Evolutionary conservation across 805 yeast genomes (phyloP).

Genomic region (Yamadazyma takamatsuzukensis): DNA sequence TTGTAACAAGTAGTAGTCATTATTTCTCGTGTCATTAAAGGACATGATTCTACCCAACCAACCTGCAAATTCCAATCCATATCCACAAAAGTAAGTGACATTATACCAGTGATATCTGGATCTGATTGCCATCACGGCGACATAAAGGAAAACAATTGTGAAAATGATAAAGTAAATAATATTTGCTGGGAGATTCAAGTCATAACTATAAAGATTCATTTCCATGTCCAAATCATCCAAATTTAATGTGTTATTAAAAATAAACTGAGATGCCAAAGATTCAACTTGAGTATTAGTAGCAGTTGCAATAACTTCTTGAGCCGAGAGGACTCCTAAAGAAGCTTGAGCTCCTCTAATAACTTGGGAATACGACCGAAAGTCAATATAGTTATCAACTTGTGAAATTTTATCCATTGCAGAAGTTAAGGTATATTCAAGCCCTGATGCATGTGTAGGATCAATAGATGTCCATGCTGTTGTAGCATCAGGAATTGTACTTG

Average conservation of each 20-base stretch:
- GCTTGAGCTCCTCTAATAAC: slow-evolving; percentile 33
- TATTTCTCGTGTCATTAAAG: slow-evolving; percentile 18
- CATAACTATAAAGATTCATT: slow-evolving; percentile 22
- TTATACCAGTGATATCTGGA: slow-evolving; percentile 40
- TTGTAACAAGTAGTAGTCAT: slow-evolving; percentile 26
- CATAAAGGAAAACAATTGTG: slow-evolving; percentile 20
- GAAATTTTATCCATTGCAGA: slow-evolving; percentile 3
- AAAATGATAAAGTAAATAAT: slow-evolving; percentile 27
- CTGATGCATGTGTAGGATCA: slow-evolving; percentile 8
- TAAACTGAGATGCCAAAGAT: slow-evolving; percentile 29
- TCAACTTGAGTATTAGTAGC: slow-evolving; percentile 27
- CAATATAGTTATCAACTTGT: slow-evolving; percentile 3
- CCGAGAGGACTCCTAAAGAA: slow-evolving; percentile 30
- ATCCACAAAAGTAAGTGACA: slow-evolving; percentile 34
- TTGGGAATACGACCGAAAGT: slow-evolving; percentile 20
- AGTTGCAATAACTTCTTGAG: slow-evolving; percentile 34
- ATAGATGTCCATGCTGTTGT: slow-evolving; percentile 12
- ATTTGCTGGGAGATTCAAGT: slow-evolving; percentile 28
- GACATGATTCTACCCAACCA: slow-evolving; percentile 35
- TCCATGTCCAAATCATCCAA: slow-evolving; percentile 26
- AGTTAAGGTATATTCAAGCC: slow-evolving; percentile 5
- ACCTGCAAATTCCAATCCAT: slow-evolving; percentile 33
- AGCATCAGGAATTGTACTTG: slow-evolving; percentile 5
- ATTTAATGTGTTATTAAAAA: slow-evolving; percentile 30
- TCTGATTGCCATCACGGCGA: slow-evolving; percentile 21